A percentile compares a stretch with the other conserved stretches of the same genome.
phyloP scores from a whole-genome alignment of 306 rosid genomes.

The Pueraria montana region DNA sequence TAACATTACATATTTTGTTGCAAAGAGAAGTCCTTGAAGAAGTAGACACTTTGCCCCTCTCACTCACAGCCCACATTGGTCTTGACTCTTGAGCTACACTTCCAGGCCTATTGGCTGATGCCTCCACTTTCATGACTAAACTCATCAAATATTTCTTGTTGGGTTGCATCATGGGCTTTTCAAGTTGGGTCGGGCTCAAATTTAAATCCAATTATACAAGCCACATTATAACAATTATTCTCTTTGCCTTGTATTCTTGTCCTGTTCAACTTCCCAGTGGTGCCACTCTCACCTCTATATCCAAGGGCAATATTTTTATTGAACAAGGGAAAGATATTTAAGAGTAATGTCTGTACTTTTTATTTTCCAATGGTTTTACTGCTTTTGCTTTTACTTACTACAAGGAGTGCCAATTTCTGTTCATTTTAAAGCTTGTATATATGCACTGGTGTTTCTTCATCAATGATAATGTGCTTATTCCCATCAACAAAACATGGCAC shows the following conservation, averaged over 20 bases:
- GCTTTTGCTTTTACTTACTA: background rate
- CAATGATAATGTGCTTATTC: background rate
- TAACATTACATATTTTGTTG: background rate
- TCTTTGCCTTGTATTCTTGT: no score
- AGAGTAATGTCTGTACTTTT: background rate
- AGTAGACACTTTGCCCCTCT: background rate
- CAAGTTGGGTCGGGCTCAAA: no score
- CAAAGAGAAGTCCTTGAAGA: slow-evolving; percentile 8
- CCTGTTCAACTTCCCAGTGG: no score
- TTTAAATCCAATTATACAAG: no score
- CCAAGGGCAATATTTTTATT: background rate
- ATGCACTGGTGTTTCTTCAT: background rate
- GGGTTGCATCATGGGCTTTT: background rate
- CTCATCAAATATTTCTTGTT: background rate
- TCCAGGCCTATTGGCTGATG: background rate
- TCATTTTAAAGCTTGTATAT: slow-evolving; percentile 1
- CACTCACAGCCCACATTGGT: background rate
- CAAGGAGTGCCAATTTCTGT: background rate
- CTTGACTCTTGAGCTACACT: background rate
- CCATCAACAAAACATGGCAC: background rate
- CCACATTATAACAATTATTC: no score
- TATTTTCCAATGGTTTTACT: background rate
- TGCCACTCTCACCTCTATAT: background rate
- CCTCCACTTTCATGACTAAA: background rate
- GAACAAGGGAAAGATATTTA: background rate